Evolutionary conservation across 1,284 basidiomycete genomes (phyloP).

Genomic region (Abortiporus biennis): DNA sequence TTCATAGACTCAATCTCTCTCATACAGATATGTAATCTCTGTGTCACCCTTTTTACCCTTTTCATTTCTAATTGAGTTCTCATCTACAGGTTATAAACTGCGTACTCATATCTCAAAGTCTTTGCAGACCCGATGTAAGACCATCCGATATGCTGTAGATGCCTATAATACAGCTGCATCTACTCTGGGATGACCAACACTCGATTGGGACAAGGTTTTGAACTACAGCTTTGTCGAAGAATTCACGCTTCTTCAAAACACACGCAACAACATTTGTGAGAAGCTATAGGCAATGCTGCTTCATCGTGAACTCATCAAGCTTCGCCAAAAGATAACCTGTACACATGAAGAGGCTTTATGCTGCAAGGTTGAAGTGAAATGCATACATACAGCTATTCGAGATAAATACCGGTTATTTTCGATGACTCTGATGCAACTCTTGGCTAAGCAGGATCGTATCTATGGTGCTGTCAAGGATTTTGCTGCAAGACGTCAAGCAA

Average conservation of each 20-base stretch:
- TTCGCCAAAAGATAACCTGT: conserved; percentile 20
- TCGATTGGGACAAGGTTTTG: conserved; percentile 27
- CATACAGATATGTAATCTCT: conserved; percentile 11
- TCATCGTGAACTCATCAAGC: conserved; percentile 21
- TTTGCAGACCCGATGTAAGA: conserved; percentile 17
- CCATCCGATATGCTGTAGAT: conserved; percentile 18
- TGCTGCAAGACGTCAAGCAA: conserved; percentile 1
- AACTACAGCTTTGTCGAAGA: neutral
- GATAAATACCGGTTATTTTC: conserved; percentile 15
- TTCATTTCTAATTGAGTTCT: neutral
- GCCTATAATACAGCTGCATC: conserved; percentile 22
- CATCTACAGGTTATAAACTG: conserved; percentile 16
- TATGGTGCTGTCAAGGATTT: conserved; percentile 6
- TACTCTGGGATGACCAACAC: conserved; percentile 19
- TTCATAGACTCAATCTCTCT: conserved; percentile 19
- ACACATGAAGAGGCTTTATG: conserved; percentile 27
- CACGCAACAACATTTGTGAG: conserved; percentile 20
- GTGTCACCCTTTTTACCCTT: neutral
- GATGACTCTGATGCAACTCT: neutral
- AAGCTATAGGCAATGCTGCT: conserved; percentile 24
- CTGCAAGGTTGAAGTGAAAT: conserved; percentile 24
- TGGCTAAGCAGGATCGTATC: neutral
- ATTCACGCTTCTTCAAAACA: conserved; percentile 11
- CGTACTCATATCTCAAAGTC: conserved; percentile 22
- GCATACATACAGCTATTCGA: conserved; percentile 17